phyloP scores from a whole-genome alignment of 352 stramenopile genomes.

The Nothophytophthora sp. region DNA sequence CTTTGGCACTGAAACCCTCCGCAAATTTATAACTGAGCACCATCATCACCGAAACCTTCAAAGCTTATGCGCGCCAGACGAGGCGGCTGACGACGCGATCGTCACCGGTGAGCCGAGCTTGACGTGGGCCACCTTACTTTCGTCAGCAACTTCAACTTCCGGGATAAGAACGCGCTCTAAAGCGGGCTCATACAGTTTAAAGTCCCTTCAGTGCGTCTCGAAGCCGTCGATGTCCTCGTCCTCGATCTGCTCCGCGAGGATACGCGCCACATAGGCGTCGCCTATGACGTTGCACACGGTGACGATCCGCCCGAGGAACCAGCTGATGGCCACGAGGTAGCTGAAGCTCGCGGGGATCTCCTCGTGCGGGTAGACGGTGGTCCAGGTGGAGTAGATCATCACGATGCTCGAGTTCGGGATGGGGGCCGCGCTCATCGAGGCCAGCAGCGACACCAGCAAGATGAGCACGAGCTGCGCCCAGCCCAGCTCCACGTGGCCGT shows the following conservation, averaged over 20 bases:
- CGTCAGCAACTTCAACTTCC: too few species aligned
- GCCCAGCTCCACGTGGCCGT: constrained; percentile 34
- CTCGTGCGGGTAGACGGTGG: constrained; percentile 59
- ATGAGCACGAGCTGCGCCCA: constrained; percentile 58
- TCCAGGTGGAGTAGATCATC: constrained; percentile 79
- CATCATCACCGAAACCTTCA: too few species aligned
- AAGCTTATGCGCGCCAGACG: too few species aligned
- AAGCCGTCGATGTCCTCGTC: constrained; percentile 35
- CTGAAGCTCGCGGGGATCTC: constrained; percentile 63
- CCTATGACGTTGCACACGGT: constrained; percentile 75
- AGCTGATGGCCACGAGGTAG: constrained; percentile 76
- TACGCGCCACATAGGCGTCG: constrained; percentile 70
- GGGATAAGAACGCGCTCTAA: too few species aligned
- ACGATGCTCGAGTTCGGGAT: constrained; percentile 74
- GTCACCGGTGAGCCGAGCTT: too few species aligned
- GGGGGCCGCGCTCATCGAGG: constrained; percentile 58
- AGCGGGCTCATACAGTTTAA: too few species aligned
- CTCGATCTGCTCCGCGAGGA: constrained; percentile 77
- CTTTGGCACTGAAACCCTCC: too few species aligned
- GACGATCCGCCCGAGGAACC: constrained; percentile 70
- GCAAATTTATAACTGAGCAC: too few species aligned
- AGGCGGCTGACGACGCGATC: too few species aligned
- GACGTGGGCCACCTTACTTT: too few species aligned
- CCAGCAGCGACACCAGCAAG: constrained; percentile 59
- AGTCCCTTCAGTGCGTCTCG: constrained; percentile 17